Conservation (phyloP, 768 basidiomycete genomes). For the Cystobasidium onofrii region DNA sequence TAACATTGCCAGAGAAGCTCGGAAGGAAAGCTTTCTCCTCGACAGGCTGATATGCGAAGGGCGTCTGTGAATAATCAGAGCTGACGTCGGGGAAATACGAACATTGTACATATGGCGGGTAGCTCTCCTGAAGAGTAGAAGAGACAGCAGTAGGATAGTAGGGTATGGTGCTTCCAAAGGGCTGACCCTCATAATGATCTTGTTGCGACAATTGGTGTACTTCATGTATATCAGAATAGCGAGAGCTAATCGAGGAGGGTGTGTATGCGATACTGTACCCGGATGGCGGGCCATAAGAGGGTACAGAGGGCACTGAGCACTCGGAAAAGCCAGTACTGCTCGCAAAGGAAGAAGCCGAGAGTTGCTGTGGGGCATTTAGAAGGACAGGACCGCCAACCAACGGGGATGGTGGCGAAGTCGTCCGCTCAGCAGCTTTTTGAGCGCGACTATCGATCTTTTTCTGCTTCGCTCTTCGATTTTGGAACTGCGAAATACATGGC, state of each 20-base stretch:
- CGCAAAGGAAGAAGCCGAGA: not conserved
- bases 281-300: not conserved
- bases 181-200: not conserved
- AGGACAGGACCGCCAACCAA: not conserved
- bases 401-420: not conserved
- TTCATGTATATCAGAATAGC: not conserved
- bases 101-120: not conserved
- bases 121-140: not conserved
- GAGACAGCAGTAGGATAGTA: not conserved
- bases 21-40: not conserved
- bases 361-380: not conserved
- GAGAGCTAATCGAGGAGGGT: not conserved
- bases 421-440: not conserved
- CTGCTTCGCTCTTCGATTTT: slow-evolving; percentile 41
- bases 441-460: slow-evolving; percentile 36
- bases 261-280: not conserved
- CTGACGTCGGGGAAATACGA: not conserved
- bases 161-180: not conserved
- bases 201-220: not conserved
- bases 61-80: not conserved
- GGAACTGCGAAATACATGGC: slow-evolving; percentile 30
- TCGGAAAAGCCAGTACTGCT: not conserved
- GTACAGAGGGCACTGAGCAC: not conserved
- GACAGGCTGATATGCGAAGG: not conserved
- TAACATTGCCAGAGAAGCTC: too few species aligned